Evolutionary conservation across 371 early-diverging fungal species (phyloP).

Genomic region (Paramicrosporidium saccamoebae): DNA sequence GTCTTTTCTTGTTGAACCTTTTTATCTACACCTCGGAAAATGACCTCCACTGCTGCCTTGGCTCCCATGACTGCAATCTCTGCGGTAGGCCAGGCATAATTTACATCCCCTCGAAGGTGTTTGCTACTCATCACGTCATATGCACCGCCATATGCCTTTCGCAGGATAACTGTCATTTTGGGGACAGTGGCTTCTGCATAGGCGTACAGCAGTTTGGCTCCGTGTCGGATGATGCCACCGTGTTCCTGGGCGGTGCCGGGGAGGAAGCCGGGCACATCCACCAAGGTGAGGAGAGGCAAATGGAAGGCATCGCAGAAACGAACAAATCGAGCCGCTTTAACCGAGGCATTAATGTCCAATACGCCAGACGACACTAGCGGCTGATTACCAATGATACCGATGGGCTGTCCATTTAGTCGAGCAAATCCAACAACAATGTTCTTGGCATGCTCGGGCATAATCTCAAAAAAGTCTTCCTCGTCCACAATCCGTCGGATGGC

Average conservation of each 20-base stretch:
- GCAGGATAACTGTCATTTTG: conserved; percentile 72
- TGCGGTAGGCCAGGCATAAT: conserved; percentile 81
- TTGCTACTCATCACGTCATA: conserved; percentile 92
- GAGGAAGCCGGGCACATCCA: conserved; percentile 91
- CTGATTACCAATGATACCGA: conserved; percentile 84
- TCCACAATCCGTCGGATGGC: conserved; percentile 50
- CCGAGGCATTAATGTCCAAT: conserved; percentile 70
- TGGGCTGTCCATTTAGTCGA: conserved; percentile 49
- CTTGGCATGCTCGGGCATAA: conserved; percentile 62
- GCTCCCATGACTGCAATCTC: conserved; percentile 96
- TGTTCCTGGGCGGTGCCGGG: conserved; percentile 86
- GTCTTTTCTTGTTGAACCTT: conserved; percentile 15
- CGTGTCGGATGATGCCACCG: conserved; percentile 81
- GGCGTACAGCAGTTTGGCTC: conserved; percentile 80
- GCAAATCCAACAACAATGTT: conserved; percentile 76
- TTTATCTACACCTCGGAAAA: conserved; percentile 20
- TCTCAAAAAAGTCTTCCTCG: conserved; percentile 55
- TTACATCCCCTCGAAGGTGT: conserved; percentile 71
- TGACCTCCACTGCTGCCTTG: conserved; percentile 82
- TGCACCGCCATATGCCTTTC: conserved; percentile 91
- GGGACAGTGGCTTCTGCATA: conserved; percentile 90
- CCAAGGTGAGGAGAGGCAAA: conserved; percentile 67
- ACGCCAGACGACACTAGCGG: conserved; percentile 79
- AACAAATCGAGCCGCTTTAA: conserved; percentile 84
- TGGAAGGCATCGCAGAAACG: conserved; percentile 87